Conservation (phyloP, 768 basidiomycete genomes). For the Boletus bicolor region DNA sequence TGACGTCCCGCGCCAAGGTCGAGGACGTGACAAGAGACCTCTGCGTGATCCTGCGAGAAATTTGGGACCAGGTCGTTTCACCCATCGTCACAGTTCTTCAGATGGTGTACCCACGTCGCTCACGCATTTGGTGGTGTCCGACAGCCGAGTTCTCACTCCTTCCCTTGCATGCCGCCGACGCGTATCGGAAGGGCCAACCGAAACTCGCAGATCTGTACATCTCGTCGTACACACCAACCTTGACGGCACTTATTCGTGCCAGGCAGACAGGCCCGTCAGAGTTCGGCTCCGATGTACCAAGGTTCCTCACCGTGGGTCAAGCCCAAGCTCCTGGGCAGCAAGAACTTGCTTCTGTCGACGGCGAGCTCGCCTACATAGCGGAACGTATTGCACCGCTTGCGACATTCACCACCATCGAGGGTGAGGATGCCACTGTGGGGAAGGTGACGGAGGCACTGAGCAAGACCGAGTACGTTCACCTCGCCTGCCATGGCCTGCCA, state of each 20-base stretch:
- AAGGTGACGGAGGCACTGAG: conserved; percentile 3
- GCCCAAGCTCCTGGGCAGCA: neutral
- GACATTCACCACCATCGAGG: neutral
- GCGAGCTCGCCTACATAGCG: neutral
- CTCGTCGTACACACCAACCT: neutral
- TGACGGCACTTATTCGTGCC: neutral
- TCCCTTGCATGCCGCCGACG: no score
- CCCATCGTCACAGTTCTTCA: neutral
- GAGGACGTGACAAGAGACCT: neutral
- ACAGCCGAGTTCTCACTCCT: neutral
- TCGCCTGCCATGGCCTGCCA: conserved; percentile 25
- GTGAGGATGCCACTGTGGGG: neutral
- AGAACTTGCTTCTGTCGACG: neutral
- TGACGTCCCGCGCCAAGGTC: neutral
- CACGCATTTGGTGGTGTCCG: neutral
- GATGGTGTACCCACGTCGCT: neutral
- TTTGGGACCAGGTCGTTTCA: no score
- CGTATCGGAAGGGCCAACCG: neutral
- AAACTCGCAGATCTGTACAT: neutral
- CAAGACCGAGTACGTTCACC: conserved; percentile 18
- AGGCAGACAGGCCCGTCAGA: neutral
- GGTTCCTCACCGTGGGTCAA: neutral
- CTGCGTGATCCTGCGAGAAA: neutral
- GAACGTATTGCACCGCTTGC: neutral
- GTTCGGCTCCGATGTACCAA: neutral